Percentiles rank a stretch among this genome's conserved stretches.
phyloP scores from a whole-genome alignment of 2,329 filamentous ascomycete species.

The Eutypella sp. region DNA sequence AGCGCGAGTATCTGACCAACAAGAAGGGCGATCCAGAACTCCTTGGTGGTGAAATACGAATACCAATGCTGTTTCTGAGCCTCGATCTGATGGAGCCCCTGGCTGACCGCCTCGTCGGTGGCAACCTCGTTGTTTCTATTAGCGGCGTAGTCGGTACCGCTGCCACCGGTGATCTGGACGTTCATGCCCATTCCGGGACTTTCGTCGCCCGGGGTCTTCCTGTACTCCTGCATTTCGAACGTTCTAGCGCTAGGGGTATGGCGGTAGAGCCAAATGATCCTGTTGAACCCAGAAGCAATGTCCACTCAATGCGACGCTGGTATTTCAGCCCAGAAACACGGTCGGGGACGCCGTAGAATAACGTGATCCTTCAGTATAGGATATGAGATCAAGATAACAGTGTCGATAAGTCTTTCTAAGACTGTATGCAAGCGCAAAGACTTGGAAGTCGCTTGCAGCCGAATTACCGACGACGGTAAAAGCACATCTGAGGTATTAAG shows the following conservation, averaged over 20 bases:
- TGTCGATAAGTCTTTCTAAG: conserved; percentile 49
- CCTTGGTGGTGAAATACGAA: conserved; percentile 73
- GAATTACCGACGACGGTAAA: conserved; percentile 32
- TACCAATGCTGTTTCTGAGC: conserved; percentile 53
- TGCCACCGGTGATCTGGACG: conserved; percentile 20
- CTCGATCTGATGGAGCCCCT: conserved; percentile 53
- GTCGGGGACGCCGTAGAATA: no score
- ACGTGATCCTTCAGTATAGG: no score
- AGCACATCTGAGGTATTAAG: conserved; percentile 36
- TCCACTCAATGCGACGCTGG: neutral
- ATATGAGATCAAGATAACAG: neutral
- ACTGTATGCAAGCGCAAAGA: conserved; percentile 62
- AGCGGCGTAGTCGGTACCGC: conserved; percentile 10
- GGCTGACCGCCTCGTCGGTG: conserved; percentile 37
- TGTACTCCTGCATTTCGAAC: conserved; percentile 24
- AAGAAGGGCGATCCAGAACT: conserved; percentile 81
- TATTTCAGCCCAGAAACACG: no score
- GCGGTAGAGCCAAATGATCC: conserved; percentile 6
- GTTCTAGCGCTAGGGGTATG: no score
- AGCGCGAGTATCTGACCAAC: conserved; percentile 82
- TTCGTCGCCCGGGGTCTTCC: conserved; percentile 17
- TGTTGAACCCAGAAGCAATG: conserved; percentile 11
- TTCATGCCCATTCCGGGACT: conserved; percentile 14
- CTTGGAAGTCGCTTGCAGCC: conserved; percentile 57
- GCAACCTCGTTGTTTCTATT: conserved; percentile 14